phyloP scores from a whole-genome alignment of 176 grass and related monocot species.

The Avena atlantica region DNA sequence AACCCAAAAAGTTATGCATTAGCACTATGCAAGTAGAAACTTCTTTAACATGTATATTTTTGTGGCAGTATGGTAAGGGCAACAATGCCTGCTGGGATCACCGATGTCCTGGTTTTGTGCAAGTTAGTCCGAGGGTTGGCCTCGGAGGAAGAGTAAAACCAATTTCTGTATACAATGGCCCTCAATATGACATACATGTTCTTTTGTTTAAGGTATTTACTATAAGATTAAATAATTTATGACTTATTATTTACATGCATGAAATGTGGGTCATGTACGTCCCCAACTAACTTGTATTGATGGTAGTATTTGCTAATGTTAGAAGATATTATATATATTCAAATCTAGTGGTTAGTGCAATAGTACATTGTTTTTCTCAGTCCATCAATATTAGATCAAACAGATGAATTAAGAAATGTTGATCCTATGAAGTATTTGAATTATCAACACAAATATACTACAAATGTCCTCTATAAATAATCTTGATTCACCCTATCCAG shows the following conservation, averaged over 20 bases:
- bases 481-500: not conserved
- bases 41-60: not conserved
- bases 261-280: not conserved
- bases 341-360: not conserved
- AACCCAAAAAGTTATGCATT: not conserved
- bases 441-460: not conserved
- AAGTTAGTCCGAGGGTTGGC: conserved; percentile 17
- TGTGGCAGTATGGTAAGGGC: not conserved
- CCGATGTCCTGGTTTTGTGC: conserved; percentile 44
- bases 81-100: not conserved
- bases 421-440: too few species aligned
- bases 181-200: conserved; percentile 1
- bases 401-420: too few species aligned
- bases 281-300: not conserved
- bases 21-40: not conserved
- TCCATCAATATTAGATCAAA: too few species aligned
- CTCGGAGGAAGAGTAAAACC: conserved; percentile 19
- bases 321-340: not conserved
- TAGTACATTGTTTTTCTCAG: not conserved
- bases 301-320: not conserved
- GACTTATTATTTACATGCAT: not conserved
- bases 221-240: not conserved
- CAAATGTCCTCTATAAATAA: not conserved
- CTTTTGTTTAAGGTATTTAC: conserved; percentile 20
- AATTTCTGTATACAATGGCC: conserved; percentile 24